Base-by-base conservation (phyloP, 768 basidiomycete genomes). In the Albatrellus ellisii region DNA sequence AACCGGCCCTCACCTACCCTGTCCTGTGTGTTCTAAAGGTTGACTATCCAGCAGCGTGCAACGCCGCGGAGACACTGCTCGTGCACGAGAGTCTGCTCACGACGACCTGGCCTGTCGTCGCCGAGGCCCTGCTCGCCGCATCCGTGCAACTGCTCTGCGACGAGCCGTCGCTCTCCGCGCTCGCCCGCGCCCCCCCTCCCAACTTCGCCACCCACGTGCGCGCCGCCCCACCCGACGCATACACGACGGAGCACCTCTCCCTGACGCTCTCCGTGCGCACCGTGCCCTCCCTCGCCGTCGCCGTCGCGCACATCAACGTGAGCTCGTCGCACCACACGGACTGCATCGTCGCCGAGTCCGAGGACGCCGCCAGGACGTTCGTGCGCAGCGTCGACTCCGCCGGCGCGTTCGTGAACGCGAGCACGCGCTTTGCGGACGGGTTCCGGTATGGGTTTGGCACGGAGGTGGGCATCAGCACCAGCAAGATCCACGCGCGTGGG, bases 311-410 rank as follows among this genome's bases (percentile, higher is more conserved):
- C 64, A 94, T 98, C 66, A 98, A 98, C 62, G 59, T 70, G 9
- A 86, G 97, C 56, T 88, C 86, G 0, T 94, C 91, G 6, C 89
- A 94, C 54, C 95, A 99, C 60, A 98, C 94, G 26, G 95, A 98
- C 55, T 63, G 70, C 41, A 97, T 99, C 59, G 69, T 98, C 33
- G 91, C 94, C 4, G 88, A 95, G 59, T 71, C 75, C 34, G 70
- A 75, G 2, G 50, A 53, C 6, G 73, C 79, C 24, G 77, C 74
- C 27, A 68, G 76, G 24, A 65, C 64, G 24, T 99, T 97, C 65
- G 86, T 80, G 57, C 71, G 82, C 14, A 87, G 87, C 6, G 79
- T 97, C 18, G 92, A 94, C 58, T 85, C 84, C 0, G 85, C 94
- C 1, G 88, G 91, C 24, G 88, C 88, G 4, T 99, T 83, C 54